phyloP scores from a whole-genome alignment of 2,329 filamentous ascomycete genomes.

The Berkeleyomyces rouxiae region DNA sequence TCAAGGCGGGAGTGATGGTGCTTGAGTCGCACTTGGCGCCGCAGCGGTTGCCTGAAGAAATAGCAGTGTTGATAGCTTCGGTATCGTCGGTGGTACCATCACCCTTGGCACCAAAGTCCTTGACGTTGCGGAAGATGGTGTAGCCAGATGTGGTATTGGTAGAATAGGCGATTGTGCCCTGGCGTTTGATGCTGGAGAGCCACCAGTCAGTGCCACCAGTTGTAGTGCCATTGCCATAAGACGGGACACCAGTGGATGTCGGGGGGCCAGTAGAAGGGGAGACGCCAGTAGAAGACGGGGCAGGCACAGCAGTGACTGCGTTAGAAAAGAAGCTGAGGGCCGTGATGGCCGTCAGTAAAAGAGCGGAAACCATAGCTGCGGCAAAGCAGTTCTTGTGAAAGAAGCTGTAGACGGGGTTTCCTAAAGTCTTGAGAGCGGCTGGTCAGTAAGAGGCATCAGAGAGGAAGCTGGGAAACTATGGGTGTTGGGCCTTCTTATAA shows the following conservation, averaged over 20 bases:
- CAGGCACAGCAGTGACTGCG: constrained; percentile 10
- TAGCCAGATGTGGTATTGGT: constrained; percentile 33
- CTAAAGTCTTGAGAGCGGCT: neutral
- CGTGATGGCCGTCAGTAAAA: constrained; percentile 12
- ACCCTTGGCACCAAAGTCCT: constrained; percentile 57
- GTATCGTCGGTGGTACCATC: constrained; percentile 65
- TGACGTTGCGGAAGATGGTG: constrained; percentile 62
- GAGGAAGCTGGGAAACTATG: neutral
- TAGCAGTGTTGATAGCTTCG: constrained; percentile 69
- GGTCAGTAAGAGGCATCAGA: neutral
- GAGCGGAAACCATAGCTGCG: constrained; percentile 10
- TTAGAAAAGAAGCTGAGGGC: constrained; percentile 12
- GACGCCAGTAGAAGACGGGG: constrained; percentile 1
- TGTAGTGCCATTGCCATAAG: constrained; percentile 19
- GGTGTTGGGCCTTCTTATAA: neutral
- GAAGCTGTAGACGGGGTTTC: neutral
- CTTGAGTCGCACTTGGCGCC: constrained; percentile 66
- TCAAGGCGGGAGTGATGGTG: constrained; percentile 67
- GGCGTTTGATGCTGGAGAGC: constrained; percentile 51
- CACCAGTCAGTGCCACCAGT: constrained; percentile 42
- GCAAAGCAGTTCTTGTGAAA: constrained; percentile 2
- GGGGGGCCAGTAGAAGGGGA: constrained; percentile 8
- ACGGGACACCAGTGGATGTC: neutral
- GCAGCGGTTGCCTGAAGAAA: constrained; percentile 63
- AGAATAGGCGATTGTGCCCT: constrained; percentile 49